Conservation (phyloP, 345 rosid genomes). For the Garcia nutans region DNA sequence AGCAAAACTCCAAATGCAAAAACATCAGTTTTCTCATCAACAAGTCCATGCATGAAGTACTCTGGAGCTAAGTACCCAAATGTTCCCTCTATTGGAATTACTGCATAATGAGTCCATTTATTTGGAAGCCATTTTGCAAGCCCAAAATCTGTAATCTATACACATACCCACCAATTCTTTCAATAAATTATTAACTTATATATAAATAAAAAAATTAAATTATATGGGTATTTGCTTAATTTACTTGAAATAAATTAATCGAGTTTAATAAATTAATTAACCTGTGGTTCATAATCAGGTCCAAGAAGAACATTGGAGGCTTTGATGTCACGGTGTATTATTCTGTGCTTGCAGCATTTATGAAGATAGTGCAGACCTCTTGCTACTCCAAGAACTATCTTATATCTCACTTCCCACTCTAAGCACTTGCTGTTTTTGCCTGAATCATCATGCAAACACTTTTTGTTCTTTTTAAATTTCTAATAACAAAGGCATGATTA, state of each 20-base stretch:
- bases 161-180: background rate
- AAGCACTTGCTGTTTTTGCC: slow-evolving; percentile 41
- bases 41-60: slow-evolving; percentile 91
- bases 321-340: slow-evolving; percentile 93
- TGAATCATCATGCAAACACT: slow-evolving; percentile 15
- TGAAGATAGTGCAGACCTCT: slow-evolving; percentile 90
- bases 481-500: background rate
- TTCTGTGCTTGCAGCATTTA: slow-evolving; percentile 77
- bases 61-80: slow-evolving; percentile 97
- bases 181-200: no score
- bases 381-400: slow-evolving; percentile 73
- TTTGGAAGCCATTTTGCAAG: slow-evolving; percentile 94
- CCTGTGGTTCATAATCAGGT: slow-evolving; percentile 86
- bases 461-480: background rate
- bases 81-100: slow-evolving; percentile 90
- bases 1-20: slow-evolving; percentile 87
- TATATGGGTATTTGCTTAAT: no score
- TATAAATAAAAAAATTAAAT: no score
- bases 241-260: no score
- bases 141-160: slow-evolving; percentile 91
- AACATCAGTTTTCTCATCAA: slow-evolving; percentile 92
- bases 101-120: slow-evolving; percentile 92
- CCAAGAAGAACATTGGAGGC: slow-evolving; percentile 93
- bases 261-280: slow-evolving; percentile 16
- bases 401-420: slow-evolving; percentile 71